Base-by-base conservation (phyloP, 169 alveolate species). In the Cryptosporidium parvum region DNA sequence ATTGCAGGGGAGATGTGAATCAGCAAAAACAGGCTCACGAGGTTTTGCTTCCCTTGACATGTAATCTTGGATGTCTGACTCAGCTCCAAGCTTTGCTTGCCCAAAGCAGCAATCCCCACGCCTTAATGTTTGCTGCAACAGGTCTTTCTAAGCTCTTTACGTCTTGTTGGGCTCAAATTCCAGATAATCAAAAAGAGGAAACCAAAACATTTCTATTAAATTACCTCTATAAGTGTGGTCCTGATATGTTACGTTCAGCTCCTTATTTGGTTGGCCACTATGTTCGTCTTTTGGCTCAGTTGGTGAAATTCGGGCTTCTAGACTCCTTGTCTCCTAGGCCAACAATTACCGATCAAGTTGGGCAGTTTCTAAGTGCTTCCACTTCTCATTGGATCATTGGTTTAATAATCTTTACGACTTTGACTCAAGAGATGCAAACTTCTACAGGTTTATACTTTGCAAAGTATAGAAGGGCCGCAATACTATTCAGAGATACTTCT, bases 381-480 rank as follows among this genome's bases (percentile, higher is more conserved):
- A 95, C 97, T 44, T 93, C 94, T 62, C 99, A 97, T 75, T 97
- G 98, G 98, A 97, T 96, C n/a, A 94, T 97, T 39, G 98, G 98
- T 8, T 92, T 97, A 42, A 93, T 95, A 93, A 97, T 97, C 10
- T 95, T 95, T 92, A 92, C 97, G 1, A 97, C 95, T 85, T 84
- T 97, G 48, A 96, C 97, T 18, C 96, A 94, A 73, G 97, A 93
- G 61, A 93, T 93, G 96, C 96, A 93, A 86, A 95, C 96, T 0
- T 96, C 93, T 45, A 92, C 94, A 91, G 96, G 96, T 26, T 91
- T 91, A 21, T 91, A 91, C 71, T 94, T 96, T 37, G 96, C 97
- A 51, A 97, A 96, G 56, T 94, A 95, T 91, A 94, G 97, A 84
- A 94, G 97, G 35, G 96, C 97, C 45, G 99, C 99, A 1, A 93